Percentiles rank a stretch among this genome's conserved stretches.
Conservation (phyloP, 2,329 filamentous ascomycete species). For the Xylaria digitata region DNA sequence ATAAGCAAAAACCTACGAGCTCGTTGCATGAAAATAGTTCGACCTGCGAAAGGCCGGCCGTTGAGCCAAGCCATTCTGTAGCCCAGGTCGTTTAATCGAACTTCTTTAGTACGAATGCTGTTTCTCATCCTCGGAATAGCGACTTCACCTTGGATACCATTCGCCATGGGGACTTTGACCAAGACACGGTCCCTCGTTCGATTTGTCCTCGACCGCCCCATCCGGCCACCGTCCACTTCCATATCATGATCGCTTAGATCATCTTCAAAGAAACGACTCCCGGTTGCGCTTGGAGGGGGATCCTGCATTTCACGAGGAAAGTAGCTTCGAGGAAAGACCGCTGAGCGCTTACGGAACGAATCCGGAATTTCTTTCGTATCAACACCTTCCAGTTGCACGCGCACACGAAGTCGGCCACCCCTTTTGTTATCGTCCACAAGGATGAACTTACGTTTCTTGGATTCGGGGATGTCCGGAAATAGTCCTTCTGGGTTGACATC, state of each 20-base stretch:
- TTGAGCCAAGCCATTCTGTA: conserved; percentile 98
- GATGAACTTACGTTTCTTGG: conserved; percentile 95
- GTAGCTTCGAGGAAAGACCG: conserved; percentile 90
- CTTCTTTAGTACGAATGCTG: conserved; percentile 79
- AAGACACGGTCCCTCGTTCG: conserved; percentile 54
- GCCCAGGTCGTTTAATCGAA: conserved; percentile 91
- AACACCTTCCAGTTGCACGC: conserved; percentile 91
- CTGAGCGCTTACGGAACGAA: conserved; percentile 89
- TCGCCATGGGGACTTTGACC: conserved; percentile 72
- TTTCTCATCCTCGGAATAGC: conserved; percentile 80
- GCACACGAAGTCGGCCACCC: conserved; percentile 83
- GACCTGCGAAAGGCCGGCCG: conserved; percentile 87
- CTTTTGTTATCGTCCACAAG: conserved; percentile 90
- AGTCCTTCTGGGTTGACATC: conserved; percentile 74
- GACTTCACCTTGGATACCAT: conserved; percentile 78
- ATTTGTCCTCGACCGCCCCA: conserved; percentile 52
- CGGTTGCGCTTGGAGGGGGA: conserved; percentile 79
- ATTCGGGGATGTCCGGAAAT: conserved; percentile 88
- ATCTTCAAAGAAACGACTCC: conserved; percentile 79
- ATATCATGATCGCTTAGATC: conserved; percentile 69
- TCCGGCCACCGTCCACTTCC: conserved; percentile 62
- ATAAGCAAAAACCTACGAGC: conserved; percentile 73
- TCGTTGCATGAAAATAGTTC: conserved; percentile 89
- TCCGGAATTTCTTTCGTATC: conserved; percentile 97
- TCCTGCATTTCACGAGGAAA: conserved; percentile 94